phyloP scores from a whole-genome alignment of 768 basidiomycete species.

The Suillus americanus region DNA sequence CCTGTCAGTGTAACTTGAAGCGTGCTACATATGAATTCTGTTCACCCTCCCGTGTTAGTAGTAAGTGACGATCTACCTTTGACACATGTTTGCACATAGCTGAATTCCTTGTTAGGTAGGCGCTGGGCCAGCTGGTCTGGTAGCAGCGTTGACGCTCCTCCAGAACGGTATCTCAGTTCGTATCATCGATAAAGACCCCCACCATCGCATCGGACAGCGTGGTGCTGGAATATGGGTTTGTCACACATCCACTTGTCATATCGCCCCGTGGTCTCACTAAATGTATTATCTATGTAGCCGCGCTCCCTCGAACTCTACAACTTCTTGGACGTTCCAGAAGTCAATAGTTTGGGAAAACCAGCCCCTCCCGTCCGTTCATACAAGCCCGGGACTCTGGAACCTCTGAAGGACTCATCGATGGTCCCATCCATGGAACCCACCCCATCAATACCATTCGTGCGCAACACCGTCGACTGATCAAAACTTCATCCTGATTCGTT shows the following conservation, averaged over 20 bases:
- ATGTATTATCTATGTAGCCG: conserved; percentile 29
- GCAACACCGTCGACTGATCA: conserved; percentile 2
- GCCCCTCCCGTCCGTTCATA: conserved; percentile 33
- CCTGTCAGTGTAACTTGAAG: not conserved
- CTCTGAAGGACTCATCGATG: conserved; percentile 12
- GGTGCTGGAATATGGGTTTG: conserved; percentile 38
- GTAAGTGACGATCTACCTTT: not conserved
- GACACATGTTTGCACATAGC: not conserved
- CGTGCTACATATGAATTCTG: not conserved
- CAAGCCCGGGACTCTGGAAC: conserved; percentile 14
- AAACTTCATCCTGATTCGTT: not conserved
- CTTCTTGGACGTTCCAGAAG: conserved; percentile 36
- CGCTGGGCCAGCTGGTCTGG: conserved; percentile 11
- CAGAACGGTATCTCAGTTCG: conserved; percentile 13
- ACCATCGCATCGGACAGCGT: conserved; percentile 37
- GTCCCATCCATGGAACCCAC: conserved; percentile 18
- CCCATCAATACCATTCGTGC: conserved; percentile 26
- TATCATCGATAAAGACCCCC: conserved; percentile 15
- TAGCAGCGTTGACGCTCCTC: conserved; percentile 14
- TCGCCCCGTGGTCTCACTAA: not conserved
- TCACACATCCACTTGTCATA: not conserved
- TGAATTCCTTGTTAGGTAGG: conserved; percentile 4
- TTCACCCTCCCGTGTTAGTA: conserved; percentile 6
- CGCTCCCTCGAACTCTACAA: conserved; percentile 42
- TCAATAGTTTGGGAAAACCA: conserved; percentile 29